Evolutionary conservation across 176 grass and related monocot species (phyloP).

Genomic region (Chrysopogon serrulatus): DNA sequence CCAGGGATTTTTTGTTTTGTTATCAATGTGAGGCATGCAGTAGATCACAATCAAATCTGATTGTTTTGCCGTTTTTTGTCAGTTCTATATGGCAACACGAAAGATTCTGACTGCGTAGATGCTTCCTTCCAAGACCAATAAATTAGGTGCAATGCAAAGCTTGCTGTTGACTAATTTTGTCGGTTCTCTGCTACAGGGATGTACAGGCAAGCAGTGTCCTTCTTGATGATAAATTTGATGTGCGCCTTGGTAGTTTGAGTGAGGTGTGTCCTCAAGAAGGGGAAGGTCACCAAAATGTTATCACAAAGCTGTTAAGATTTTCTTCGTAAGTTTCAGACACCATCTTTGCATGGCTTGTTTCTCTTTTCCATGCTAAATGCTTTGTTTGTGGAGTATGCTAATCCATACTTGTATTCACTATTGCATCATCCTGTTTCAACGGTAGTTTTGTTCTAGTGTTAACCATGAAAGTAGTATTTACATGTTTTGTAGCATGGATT

Average conservation of each 20-base stretch:
- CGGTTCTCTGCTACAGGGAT: conserved; percentile 46
- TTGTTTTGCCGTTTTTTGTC: neutral
- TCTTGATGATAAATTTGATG: conserved; percentile 97
- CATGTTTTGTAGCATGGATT: neutral
- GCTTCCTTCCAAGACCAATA: neutral
- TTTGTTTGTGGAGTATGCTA: neutral
- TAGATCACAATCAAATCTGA: neutral
- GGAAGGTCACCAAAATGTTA: conserved; percentile 82
- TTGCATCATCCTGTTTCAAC: neutral
- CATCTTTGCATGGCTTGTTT: neutral
- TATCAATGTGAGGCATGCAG: neutral
- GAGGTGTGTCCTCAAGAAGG: conserved; percentile 81
- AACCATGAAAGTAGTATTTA: neutral
- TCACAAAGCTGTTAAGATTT: conserved; percentile 90
- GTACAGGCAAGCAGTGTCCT: conserved; percentile 83
- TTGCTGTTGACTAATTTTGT: conserved; percentile 14
- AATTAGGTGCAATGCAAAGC: neutral
- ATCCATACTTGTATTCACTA: neutral
- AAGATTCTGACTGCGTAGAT: neutral
- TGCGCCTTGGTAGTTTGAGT: conserved; percentile 76
- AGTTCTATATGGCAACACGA: neutral
- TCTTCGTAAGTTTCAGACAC: conserved; percentile 66
- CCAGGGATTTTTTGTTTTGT: neutral
- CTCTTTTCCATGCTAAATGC: neutral
- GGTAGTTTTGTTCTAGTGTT: neutral